Evolutionary conservation across 345 rosid species (phyloP).

Genomic region (Luvunga scandens): DNA sequence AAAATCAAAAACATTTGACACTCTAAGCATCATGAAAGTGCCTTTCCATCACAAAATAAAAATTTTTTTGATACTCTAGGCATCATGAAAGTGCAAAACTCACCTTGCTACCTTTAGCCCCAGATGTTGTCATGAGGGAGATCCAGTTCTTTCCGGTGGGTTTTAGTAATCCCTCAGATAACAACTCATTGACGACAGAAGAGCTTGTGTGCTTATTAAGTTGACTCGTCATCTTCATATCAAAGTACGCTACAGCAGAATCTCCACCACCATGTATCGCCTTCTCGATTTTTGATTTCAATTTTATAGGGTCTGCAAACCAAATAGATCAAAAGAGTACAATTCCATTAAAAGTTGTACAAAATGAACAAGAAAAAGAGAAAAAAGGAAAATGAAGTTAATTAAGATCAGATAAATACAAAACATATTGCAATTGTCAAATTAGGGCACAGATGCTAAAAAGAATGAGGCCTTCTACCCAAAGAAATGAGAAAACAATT

Average conservation of each 20-base stretch:
- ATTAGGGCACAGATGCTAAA: background rate
- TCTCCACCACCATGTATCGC: slow-evolving; percentile 75
- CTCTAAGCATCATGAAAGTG: background rate
- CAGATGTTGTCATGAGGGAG: slow-evolving; percentile 95
- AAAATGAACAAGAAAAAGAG: background rate
- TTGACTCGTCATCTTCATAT: slow-evolving; percentile 65
- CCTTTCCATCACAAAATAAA: background rate
- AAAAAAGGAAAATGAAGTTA: background rate
- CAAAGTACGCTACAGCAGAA: slow-evolving; percentile 68
- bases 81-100: slow-evolving; percentile 18
- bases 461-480: background rate
- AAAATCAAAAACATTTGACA: slow-evolving; percentile 1
- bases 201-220: slow-evolving; percentile 72
- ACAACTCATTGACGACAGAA: slow-evolving; percentile 62
- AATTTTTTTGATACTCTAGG: background rate
- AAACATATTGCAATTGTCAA: background rate
- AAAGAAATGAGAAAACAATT: background rate
- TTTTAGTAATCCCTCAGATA: slow-evolving; percentile 82
- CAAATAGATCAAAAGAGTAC: slow-evolving; percentile 19
- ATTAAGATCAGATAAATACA: background rate
- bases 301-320: slow-evolving; percentile 53
- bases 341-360: background rate
- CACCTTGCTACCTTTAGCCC: slow-evolving; percentile 99
- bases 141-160: slow-evolving; percentile 83
- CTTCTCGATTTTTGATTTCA: slow-evolving; percentile 69